A percentile compares a stretch with the other conserved stretches of the same genome.
Conservation (phyloP, 805 yeast species). For the Kockiozyma suomiensis region DNA sequence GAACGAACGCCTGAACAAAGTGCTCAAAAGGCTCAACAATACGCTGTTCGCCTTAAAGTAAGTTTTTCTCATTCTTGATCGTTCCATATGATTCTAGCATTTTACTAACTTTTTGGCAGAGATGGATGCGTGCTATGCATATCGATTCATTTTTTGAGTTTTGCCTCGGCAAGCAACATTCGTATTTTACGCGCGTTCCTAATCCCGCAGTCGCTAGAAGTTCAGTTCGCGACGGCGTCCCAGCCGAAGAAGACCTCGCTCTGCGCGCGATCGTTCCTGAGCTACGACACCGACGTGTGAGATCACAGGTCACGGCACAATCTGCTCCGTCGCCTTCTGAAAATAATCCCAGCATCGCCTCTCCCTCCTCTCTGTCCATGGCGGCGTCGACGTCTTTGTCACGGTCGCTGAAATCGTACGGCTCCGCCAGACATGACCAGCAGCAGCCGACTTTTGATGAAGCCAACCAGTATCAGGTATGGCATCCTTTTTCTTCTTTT, state of each 20-base stretch:
- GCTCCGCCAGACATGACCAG: background rate
- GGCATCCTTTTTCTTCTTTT: conserved; percentile 14
- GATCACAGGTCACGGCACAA: background rate
- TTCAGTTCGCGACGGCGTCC: conserved; percentile 29
- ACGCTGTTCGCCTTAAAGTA: conserved; percentile 32
- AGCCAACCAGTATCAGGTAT: conserved; percentile 13
- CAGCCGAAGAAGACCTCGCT: conserved; percentile 31
- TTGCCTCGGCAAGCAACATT: conserved; percentile 27
- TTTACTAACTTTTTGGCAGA: too few species aligned
- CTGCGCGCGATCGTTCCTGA: conserved; percentile 28
- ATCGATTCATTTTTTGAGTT: conserved; percentile 34
- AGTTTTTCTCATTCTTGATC: background rate
- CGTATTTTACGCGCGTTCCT: conserved; percentile 27
- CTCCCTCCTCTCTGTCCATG: conserved; percentile 2
- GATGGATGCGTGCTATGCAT: conserved; percentile 35
- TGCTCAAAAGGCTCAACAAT: conserved; percentile 32
- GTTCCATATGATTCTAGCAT: background rate
- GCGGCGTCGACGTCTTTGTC: background rate
- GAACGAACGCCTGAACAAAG: conserved; percentile 32
- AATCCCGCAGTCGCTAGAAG: conserved; percentile 11
- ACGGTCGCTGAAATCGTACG: conserved; percentile 2
- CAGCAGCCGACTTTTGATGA: conserved; percentile 4
- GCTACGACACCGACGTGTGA: conserved; percentile 15
- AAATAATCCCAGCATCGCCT: background rate
- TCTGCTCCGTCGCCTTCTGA: background rate